Percentiles rank a stretch among this genome's conserved stretches.
Evolutionary conservation across 345 rosid species (phyloP).

Genomic region (Arabis hirsuta): DNA sequence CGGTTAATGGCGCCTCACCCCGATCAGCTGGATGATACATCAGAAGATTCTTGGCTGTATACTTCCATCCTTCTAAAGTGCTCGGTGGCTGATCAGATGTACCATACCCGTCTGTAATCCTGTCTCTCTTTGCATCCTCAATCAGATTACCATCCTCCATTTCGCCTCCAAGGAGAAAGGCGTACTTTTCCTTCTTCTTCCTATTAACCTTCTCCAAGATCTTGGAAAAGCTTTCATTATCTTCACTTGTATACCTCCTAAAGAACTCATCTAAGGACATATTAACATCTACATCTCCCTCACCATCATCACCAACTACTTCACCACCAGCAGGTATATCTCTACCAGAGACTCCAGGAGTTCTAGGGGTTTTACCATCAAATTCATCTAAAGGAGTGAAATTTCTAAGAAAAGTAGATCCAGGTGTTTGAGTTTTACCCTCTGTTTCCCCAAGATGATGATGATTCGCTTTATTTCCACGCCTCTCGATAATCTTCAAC

Average conservation of each 20-base stretch:
- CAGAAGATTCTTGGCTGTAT: constrained; percentile 82
- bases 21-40: constrained; percentile 96
- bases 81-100: constrained; percentile 92
- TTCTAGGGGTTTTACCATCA: constrained; percentile 57
- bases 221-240: constrained; percentile 86
- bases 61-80: constrained; percentile 90
- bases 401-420: constrained; percentile 76
- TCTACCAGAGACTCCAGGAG: constrained; percentile 48
- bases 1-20: constrained; percentile 83
- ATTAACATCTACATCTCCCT: constrained; percentile 56
- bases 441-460: constrained; percentile 50
- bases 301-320: constrained; percentile 45
- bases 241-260: constrained; percentile 89
- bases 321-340: constrained; percentile 43
- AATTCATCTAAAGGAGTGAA: constrained; percentile 86
- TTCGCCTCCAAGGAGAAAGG: constrained; percentile 66
- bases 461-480: constrained; percentile 49
- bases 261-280: constrained; percentile 80
- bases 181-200: constrained; percentile 81
- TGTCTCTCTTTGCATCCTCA: constrained; percentile 67
- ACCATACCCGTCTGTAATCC: constrained; percentile 94
- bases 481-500: constrained; percentile 91
- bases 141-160: constrained; percentile 51
- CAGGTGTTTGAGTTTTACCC: constrained; percentile 74
- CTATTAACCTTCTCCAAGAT: constrained; percentile 85